phyloP scores from a whole-genome alignment of 1,284 basidiomycete genomes.

The Schizophyllum commune region DNA sequence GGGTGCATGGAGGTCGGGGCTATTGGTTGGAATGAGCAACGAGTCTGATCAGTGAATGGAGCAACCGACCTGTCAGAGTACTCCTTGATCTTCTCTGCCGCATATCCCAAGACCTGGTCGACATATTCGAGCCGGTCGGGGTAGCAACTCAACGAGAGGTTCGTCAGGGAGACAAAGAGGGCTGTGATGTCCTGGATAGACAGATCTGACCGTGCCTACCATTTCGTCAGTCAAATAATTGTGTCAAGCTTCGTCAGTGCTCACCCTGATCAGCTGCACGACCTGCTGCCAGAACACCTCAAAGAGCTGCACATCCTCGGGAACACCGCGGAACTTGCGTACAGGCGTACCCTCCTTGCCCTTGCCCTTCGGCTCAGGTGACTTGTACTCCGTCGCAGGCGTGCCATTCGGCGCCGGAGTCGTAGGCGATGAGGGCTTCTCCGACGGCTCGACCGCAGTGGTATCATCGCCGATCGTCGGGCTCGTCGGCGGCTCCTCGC shows the following conservation, averaged over 20 bases:
- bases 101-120: slow-evolving; percentile 87
- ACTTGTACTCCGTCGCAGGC: slow-evolving; percentile 21
- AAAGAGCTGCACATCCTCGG: slow-evolving; percentile 86
- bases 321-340: slow-evolving; percentile 86
- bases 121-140: slow-evolving; percentile 93
- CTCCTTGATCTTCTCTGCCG: slow-evolving; percentile 78
- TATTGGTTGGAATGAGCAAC: slow-evolving; percentile 25
- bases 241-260: slow-evolving; percentile 1
- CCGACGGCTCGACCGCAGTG: slow-evolving; percentile 15
- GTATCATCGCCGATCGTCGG: slow-evolving; percentile 14
- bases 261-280: slow-evolving; percentile 91
- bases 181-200: slow-evolving; percentile 95
- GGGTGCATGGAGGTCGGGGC: slow-evolving; percentile 80
- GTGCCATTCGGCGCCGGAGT: slow-evolving; percentile 17
- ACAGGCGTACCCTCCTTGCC: slow-evolving; percentile 43
- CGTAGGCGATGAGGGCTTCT: slow-evolving; percentile 8
- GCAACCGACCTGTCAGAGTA: slow-evolving; percentile 63
- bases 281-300: slow-evolving; percentile 98
- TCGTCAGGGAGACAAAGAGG: slow-evolving; percentile 86
- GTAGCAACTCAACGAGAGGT: slow-evolving; percentile 90
- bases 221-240: slow-evolving; percentile 2
- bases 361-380: slow-evolving; percentile 42
- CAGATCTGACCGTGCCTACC: slow-evolving; percentile 85
- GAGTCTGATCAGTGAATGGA: not conserved
- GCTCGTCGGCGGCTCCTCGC: slow-evolving; percentile 25